Evolutionary conservation across 768 basidiomycete species (phyloP), one percentile per base, ranked within the genome.

Genomic region (Chalciporus piperatus): DNA sequence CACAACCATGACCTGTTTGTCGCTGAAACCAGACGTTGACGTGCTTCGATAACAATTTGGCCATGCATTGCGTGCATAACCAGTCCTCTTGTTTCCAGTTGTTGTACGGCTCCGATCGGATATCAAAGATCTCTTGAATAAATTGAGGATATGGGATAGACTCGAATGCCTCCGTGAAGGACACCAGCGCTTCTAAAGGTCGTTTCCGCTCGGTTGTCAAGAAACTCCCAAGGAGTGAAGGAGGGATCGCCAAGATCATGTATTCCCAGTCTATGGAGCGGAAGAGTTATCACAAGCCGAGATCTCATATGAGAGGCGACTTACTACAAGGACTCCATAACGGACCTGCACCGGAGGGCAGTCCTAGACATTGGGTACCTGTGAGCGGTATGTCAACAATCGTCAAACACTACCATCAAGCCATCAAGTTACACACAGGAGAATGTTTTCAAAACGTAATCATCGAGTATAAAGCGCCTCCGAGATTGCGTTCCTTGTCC

Each of bases 11-110:
- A 22, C 50, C 11, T 2, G 11, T 41, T 45, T 17, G 43, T n/a
- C 16, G 16, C 7, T 53, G 41, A n/a, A 57, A 61, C 59, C 59
- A 60, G 16, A 40, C 25, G 13, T 43, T 51, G 19, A 58, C 13
- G 10, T 38, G 49, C 16, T 50, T 52, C 28, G 50, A 55, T 25
- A 61, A 30, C 25, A 73, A 39, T 44, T 52, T 51, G 4, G 35
- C 45, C 45, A 73, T 60, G 48, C 70, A 72, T 1, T 45, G 19
- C 50, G 56, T 52, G 52, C 72, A 73, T n/a, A 71, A 16, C 59
- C 67, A 67, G 25, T 70, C 65, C 16, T 58, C 57, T 38, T 61
- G 63, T 13, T 58, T 42, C 72, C 69, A 71, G 47, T 59, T 12
- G 32, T n/a, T 45, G 55, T 65, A 65, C 16, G 6, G 17, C n/a